Base-by-base conservation (phyloP, 129 eudicot genomes). In the Oenanthe sinensis region DNA sequence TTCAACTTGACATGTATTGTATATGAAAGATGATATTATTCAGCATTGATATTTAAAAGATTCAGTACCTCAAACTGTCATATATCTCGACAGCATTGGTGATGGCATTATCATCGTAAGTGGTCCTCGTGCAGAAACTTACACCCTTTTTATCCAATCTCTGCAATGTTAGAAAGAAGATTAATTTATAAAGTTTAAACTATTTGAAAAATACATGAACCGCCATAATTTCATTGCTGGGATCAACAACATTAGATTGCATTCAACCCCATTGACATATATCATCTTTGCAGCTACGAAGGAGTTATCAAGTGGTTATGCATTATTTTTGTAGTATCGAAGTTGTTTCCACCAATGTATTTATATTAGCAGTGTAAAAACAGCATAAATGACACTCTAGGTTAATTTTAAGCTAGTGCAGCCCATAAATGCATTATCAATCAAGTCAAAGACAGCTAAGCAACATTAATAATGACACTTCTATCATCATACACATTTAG, bases 1-100 rank as follows among this genome's bases (percentile, higher is more conserved):
- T 60, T 30, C 43, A 36, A 28, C 54, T 48, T 81, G 75, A 74
- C 17, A 69, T 40, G 7, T 58, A 54, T 71, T 54, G 47, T 1
- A 52, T 33, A 22, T 20, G 50, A 40, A 26, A 39, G 43, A 30
- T 4, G 76, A 4, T 13, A 22, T 36, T 46, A 26, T 33, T 37
- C 47, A 36, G 17, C 43, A 26, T 33, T 22, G 17, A 44, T 20
- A 71, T 14, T 44, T 26, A 28, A 52, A 71, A 79, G 14, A 15
- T 74, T 47, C 8, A 71, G 20, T 85, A 93, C 98, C 98, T 89
- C 33, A 78, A 39, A 76, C 81, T 76, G 48, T 86, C 82, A 48
- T 82, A 93, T 65, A 93, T 93, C 80, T 93, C 98, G 39, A 93
- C 85, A 75, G 98, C 93, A 86, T 93, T 93, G n/a, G 96, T 93